Percentiles rank a stretch among this genome's conserved stretches.
These are phyloP conservation scores for Crepidotus variabilis DNA, from an alignment of 768 basidiomycete species.

Conservation along the genomic window DNA sequence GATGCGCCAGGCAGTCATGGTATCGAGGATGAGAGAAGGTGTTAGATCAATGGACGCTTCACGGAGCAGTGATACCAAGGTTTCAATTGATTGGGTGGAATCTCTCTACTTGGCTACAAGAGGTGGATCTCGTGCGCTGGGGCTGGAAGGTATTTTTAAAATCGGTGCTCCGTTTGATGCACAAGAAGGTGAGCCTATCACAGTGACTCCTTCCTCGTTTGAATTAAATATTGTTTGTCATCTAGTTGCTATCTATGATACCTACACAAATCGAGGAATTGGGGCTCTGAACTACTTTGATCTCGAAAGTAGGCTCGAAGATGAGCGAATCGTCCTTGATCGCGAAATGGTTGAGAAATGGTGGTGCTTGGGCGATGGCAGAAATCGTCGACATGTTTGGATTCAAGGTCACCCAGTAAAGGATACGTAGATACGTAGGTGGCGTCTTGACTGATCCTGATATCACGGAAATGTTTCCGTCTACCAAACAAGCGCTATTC, in stretches of 20 bases:
- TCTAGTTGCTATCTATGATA: slow-evolving; percentile 47
- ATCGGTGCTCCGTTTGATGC: slow-evolving; percentile 72
- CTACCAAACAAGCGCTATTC: too few relatives aligned
- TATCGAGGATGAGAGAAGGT: slow-evolving; percentile 69
- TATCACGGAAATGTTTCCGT: too few relatives aligned
- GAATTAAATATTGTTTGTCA: background rate
- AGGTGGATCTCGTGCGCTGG: slow-evolving; percentile 73
- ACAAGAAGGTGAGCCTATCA: slow-evolving; percentile 49
- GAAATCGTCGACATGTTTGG: slow-evolving; percentile 71
- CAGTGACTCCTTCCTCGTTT: too few relatives aligned
- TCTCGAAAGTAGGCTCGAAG: slow-evolving; percentile 14
- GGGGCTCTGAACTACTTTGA: slow-evolving; percentile 76
- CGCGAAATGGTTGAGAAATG: slow-evolving; percentile 76
- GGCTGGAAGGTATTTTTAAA: slow-evolving; percentile 54
- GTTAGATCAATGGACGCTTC: slow-evolving; percentile 24
- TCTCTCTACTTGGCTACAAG: slow-evolving; percentile 76
- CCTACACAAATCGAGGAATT: slow-evolving; percentile 35
- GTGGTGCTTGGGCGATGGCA: slow-evolving; percentile 80
- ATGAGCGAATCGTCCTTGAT: slow-evolving; percentile 7
- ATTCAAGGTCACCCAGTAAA: slow-evolving; percentile 51
- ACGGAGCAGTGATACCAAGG: slow-evolving; percentile 3
- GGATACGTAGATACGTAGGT: background rate
- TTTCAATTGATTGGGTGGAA: slow-evolving; percentile 79
- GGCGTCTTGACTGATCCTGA: background rate
- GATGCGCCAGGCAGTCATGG: slow-evolving; percentile 77